Percentiles rank a stretch among this genome's conserved stretches.
phyloP scores from a whole-genome alignment of 306 rosid species.

The Ochetophila trinervis region DNA sequence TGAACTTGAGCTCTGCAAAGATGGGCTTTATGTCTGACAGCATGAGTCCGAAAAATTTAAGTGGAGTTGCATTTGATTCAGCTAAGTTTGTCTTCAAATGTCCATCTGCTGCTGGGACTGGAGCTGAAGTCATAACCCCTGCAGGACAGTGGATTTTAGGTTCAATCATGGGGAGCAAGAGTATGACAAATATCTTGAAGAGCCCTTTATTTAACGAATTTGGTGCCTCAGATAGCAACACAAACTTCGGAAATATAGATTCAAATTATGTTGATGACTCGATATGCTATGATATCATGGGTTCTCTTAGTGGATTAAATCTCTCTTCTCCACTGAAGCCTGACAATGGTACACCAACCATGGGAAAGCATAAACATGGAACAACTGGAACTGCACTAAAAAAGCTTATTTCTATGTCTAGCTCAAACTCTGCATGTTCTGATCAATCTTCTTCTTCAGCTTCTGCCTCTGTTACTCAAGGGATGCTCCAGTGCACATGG shows the following conservation, averaged over 20 bases:
- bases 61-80: conserved; percentile 30
- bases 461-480: conserved; percentile 49
- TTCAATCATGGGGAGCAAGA: conserved; percentile 83
- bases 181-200: conserved; percentile 74
- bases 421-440: conserved; percentile 50
- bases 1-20: conserved; percentile 41
- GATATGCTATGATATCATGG: conserved; percentile 39
- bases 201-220: conserved; percentile 60
- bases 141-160: conserved; percentile 53
- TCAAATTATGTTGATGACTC: conserved; percentile 46
- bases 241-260: conserved; percentile 36
- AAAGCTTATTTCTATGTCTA: conserved; percentile 54
- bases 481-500: conserved; percentile 96
- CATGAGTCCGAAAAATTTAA: conserved; percentile 31
- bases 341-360: conserved; percentile 31
- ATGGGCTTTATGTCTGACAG: conserved; percentile 41
- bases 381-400: conserved; percentile 34
- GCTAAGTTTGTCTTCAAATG: conserved; percentile 36
- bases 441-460: conserved; percentile 46
- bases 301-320: conserved; percentile 41
- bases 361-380: conserved; percentile 38
- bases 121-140: conserved; percentile 35
- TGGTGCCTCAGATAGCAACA: conserved; percentile 40
- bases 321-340: conserved; percentile 43
- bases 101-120: conserved; percentile 28